Evolutionary conservation across 148 eudicot species (phyloP), one percentile per base, ranked within the genome.

Genomic region (Amaranthus palmeri): DNA sequence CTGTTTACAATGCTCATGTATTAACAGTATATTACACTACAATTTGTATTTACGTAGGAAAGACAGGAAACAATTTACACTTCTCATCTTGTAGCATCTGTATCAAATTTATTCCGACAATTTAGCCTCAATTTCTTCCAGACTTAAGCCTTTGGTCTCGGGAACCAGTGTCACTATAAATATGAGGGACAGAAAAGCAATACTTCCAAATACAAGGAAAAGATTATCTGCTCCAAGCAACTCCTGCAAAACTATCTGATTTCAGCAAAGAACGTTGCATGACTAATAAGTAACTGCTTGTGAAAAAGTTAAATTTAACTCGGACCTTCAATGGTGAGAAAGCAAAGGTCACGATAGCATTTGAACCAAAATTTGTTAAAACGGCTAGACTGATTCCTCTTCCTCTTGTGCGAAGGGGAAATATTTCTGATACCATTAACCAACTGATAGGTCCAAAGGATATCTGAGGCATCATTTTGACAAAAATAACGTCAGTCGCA

Each of bases 371-470:
- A 79, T 96, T 96, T 70, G 97, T 84, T 47, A 96, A 82, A 74
- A 96, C 99, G 59, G 99, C 96, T 13, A 96, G 96, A 78, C 99
- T 92, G 45, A 92, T 87, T 43, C 99, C 99, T 77, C 88, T 86
- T 63, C 99, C 99, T 88, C 99, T 88, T 40, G 96, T 92, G 61
- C 97, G 97, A 76, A 88, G 81, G 7, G 99, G 99, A 74, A 96
- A 96, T 80, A 96, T 92, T 85, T 96, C 99, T 10, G 97, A 96
- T 57, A 96, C 97, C 99, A 92, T 96, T 36, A 96, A 88, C 99
- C 99, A 96, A 72, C 97, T 92, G 69, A 96, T 96, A 10, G 99
- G 97, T 66, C 99, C 97, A 82, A 96, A 96, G 51, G 99, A 96
- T 78, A 92, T 80, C 99, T 92, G 82, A 65, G 61, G 74, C 36